Base-by-base conservation (phyloP, 768 basidiomycete species). In the Harrya chromipes region DNA sequence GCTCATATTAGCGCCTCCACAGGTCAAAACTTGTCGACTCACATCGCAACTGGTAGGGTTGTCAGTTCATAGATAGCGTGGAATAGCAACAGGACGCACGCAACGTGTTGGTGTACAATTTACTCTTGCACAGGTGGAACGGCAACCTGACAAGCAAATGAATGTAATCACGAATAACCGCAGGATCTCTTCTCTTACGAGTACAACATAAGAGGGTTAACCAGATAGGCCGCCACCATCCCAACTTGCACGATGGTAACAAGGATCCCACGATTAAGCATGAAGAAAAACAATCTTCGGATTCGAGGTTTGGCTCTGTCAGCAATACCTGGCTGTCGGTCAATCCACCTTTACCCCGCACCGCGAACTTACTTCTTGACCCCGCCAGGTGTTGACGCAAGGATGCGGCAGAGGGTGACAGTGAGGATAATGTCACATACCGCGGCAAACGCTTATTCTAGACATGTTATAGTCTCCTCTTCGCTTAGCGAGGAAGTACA, bases 211-310 rank as follows among this genome's bases (percentile, higher is more conserved):
- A 20, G 14, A 27, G 41, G 34, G 11, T 43, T 27, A 23, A 38
- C 16, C n/a, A 34, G 24, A 27, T 50, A 47, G 24, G 33, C n/a
- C 19, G 39, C 37, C 19, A 52, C 13, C 11, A 41, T 26, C 31
- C 38, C 34, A 2, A 56, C 46, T 41, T 56, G 57, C 16, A 50
- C 23, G 26, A 52, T 23, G 33, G 50, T 59, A 23, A 50, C 54
- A 23, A 59, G 49, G 46, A 56, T 26, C n/a, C 58, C 58, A 9
- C 54, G 50, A 31, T 37, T 53, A 19, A 53, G 27, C 14, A 56
- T n/a, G 21, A 59, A 53, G 35, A 53, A 40, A 34, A 56, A 56
- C 8, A 49, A 33, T 13, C 39, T 31, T 26, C 46, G 43, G 37
- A 59, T 38, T 23, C 53, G 34, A 34, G 44, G 47, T n/a, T 40